Evolutionary conservation across 169 alveolate genomes (phyloP).

Genomic region (Cryptosporidium ryanae): DNA sequence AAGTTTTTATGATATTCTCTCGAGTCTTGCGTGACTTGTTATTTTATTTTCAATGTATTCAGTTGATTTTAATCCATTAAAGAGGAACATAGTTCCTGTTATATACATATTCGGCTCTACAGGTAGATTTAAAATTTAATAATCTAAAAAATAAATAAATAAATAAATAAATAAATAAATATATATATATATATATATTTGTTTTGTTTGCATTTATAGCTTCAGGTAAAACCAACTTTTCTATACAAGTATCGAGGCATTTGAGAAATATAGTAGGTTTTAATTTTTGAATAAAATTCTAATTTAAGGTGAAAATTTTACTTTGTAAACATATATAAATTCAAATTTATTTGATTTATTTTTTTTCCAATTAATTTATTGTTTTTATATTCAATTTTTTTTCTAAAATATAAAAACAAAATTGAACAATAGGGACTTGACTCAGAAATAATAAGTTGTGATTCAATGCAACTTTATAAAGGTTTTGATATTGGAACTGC

Average conservation of each 20-base stretch:
- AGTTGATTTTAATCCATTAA: no score
- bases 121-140: slow-evolving; percentile 56
- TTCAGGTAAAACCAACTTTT: slow-evolving; percentile 67
- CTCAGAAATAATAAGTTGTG: slow-evolving; percentile 57
- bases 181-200: neutral
- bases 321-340: no score
- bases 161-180: no score
- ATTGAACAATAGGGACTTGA: no score
- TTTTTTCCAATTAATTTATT: no score
- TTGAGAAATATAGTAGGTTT: slow-evolving; percentile 51
- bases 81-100: slow-evolving; percentile 29
- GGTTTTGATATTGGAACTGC: slow-evolving; percentile 73
- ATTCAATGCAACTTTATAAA: slow-evolving; percentile 64
- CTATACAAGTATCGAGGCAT: slow-evolving; percentile 57
- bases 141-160: neutral
- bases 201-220: slow-evolving; percentile 19
- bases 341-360: no score
- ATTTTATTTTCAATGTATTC: neutral
- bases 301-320: no score
- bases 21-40: slow-evolving; percentile 29
- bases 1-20: slow-evolving; percentile 60
- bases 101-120: slow-evolving; percentile 61
- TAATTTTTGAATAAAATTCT: neutral
- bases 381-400: neutral
- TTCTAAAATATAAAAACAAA: slow-evolving; percentile 13